phyloP scores from a whole-genome alignment of 169 alveolate genomes.

The Eimeria acervulina region DNA sequence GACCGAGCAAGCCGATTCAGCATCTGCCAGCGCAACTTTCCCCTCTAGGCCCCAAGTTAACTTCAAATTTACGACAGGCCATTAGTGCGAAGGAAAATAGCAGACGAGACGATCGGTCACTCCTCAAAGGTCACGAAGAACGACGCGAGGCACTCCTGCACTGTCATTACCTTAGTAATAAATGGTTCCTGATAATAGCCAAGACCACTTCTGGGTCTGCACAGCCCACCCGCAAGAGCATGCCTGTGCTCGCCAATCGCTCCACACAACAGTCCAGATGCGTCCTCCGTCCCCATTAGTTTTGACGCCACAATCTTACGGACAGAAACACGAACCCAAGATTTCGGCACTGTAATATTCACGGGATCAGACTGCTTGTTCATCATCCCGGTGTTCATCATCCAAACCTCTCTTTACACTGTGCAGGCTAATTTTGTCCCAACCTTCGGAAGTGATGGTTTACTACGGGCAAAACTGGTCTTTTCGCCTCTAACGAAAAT shows the following conservation, averaged over 20 bases:
- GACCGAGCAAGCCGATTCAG: not conserved
- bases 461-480: no score
- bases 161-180: not conserved
- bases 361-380: not conserved
- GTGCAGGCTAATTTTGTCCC: not conserved
- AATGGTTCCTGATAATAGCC: not conserved
- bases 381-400: not conserved
- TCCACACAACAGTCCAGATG: not conserved
- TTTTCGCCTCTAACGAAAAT: not conserved
- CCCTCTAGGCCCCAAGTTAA: not conserved
- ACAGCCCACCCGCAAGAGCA: conserved; percentile 28
- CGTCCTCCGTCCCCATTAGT: not conserved
- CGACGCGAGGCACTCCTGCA: not conserved
- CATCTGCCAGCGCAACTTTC: not conserved
- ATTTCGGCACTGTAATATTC: not conserved
- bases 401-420: not conserved
- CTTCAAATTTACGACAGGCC: not conserved
- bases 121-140: not conserved
- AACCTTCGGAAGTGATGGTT: no score
- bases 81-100: not conserved
- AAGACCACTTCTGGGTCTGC: not conserved
- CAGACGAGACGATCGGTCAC: not conserved
- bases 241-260: not conserved
- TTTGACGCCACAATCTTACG: not conserved
- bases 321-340: not conserved